These are phyloP conservation scores for Moricandia moricandioides DNA, from an alignment of 345 rosid genomes.

Conservation along the genomic window DNA sequence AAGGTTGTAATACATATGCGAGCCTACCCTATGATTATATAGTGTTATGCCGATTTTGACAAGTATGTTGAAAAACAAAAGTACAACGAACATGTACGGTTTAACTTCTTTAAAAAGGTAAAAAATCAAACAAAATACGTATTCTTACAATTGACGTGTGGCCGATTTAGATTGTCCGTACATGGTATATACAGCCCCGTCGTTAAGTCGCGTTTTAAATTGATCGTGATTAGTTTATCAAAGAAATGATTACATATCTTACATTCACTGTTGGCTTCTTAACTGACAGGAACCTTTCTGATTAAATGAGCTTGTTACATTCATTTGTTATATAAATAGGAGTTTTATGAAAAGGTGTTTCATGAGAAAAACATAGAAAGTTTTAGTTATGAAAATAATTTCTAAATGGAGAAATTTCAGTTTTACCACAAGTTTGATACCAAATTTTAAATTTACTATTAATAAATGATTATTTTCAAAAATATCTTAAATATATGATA, in stretches of 20 bases:
- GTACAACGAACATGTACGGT: not conserved
- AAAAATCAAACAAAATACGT: not conserved
- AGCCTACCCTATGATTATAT: not conserved
- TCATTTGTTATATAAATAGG: too few species aligned
- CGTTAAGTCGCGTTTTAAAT: not conserved
- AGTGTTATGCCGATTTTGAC: constrained; percentile 9
- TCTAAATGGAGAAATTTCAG: too few species aligned
- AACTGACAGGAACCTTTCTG: not conserved
- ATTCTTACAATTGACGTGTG: not conserved
- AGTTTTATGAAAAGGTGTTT: too few species aligned
- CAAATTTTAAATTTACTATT: too few species aligned
- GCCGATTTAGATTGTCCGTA: not conserved
- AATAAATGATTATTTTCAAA: too few species aligned
- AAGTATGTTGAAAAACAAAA: not conserved
- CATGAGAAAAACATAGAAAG: too few species aligned
- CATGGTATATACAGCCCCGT: not conserved
- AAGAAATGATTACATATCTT: not conserved
- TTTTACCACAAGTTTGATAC: too few species aligned
- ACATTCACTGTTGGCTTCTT: not conserved
- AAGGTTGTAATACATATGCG: not conserved
- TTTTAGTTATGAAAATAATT: too few species aligned
- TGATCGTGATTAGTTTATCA: not conserved
- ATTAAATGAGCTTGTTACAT: not conserved
- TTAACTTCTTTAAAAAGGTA: not conserved
- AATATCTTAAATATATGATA: too few species aligned